Base-by-base conservation (phyloP, 352 stramenopile species). In the Phytophthora fragariaefolia region DNA sequence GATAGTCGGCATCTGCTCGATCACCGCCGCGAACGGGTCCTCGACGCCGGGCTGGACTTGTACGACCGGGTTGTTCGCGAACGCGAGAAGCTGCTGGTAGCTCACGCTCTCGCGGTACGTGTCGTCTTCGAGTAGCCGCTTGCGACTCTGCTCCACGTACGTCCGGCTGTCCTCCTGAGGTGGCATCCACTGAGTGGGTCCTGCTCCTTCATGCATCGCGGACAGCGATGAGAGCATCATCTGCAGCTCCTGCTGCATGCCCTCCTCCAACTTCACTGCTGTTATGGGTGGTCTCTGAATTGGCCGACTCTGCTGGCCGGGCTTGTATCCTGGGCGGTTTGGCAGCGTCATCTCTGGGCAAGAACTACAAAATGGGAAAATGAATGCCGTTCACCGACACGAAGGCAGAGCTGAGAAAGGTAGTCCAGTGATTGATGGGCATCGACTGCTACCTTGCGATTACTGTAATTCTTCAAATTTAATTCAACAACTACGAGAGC, bases 311-410 rank as follows among this genome's bases (percentile, higher is more conserved):
- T 81, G 77, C 42, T 85, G 74, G 26, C 78, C 76, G 13, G 76
- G 73, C 17, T 54, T 69, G 72, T 91, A 92, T 51, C 74, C 72
- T 48, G 42, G 4, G 38, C 76, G 80, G 62, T 91, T 91, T 17
- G 84, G 82, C 18, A 91, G 74, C 69, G 84, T 87, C 82, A 91
- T 92, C 15, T 8, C 17, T n/a, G 15, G 0, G 47, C 48, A 13
- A 50, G 62, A 51, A 58, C 27, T 45, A 45, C 45, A 52, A 79
- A 63, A n/a, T n/a, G n/a, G n/a, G n/a, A n/a, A n/a, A n/a, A n/a
- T n/a, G n/a, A n/a, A n/a, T n/a, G n/a, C n/a, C n/a, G n/a, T n/a
- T n/a, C n/a, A n/a, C n/a, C n/a, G n/a, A n/a, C n/a, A n/a, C n/a
- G n/a, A n/a, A n/a, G n/a, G n/a, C n/a, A n/a, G n/a, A n/a, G n/a